Conservation (phyloP, 2,329 filamentous ascomycete genomes). For the Sarocladiaceae sp. region DNA sequence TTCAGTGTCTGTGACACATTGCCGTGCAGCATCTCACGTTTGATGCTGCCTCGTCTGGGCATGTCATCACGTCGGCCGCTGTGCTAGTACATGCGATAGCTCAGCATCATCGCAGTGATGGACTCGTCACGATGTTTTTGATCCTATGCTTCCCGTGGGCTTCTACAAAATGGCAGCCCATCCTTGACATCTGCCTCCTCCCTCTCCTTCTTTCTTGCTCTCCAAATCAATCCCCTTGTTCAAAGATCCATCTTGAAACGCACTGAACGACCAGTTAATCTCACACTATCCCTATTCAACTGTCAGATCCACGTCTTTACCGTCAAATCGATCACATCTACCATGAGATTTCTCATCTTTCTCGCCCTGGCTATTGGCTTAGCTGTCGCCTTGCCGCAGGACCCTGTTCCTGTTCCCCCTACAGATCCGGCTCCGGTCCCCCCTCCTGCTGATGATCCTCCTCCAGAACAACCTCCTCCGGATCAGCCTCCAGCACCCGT, state of each 20-base stretch:
- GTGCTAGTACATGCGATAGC: too few species aligned
- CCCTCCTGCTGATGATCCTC: slow-evolving; percentile 11
- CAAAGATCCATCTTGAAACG: too few species aligned
- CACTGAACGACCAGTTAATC: too few species aligned
- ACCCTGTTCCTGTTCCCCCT: slow-evolving; percentile 9
- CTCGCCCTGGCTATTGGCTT: slow-evolving; percentile 14
- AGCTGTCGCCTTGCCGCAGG: slow-evolving; percentile 8
- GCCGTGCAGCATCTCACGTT: too few species aligned
- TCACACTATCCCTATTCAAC: too few species aligned
- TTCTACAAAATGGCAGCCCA: neutral
- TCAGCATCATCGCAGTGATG: too few species aligned
- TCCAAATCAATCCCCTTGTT: too few species aligned
- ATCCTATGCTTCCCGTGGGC: neutral
- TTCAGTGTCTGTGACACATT: too few species aligned
- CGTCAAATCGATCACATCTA: neutral
- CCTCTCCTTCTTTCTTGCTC: neutral
- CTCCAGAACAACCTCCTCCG: slow-evolving; percentile 16
- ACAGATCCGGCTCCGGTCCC: slow-evolving; percentile 12
- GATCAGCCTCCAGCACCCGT: slow-evolving; percentile 12
- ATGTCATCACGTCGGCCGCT: too few species aligned
- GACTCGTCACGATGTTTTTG: too few species aligned
- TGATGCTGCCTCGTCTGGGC: too few species aligned
- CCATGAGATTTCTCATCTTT: slow-evolving; percentile 22
- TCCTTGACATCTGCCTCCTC: neutral
- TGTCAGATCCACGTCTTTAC: neutral